Base-by-base conservation (phyloP, 83 land plant genomes). In the Thuja plicata region DNA sequence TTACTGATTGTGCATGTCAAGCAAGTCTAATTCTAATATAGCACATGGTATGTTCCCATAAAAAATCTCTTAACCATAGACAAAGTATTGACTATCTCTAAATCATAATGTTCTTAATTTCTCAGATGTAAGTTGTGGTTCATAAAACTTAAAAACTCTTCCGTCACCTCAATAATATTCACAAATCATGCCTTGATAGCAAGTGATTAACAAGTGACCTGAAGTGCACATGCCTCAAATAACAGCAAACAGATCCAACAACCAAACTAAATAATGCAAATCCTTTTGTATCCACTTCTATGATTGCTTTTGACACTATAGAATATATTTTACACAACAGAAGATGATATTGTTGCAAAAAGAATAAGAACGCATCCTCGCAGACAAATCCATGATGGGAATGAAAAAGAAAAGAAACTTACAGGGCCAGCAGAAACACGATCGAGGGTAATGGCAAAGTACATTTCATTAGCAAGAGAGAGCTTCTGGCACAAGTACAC, bases 371-470 rank as follows among this genome's bases (percentile, higher is more conserved):
- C 10, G 6, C 62, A 52, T 32, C 24, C 38, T 12, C 38, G 16
- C 6, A 52, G 40, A 30, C 37, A 52, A 32, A 32, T 48, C 37
- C 86, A 52, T 84, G 21, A 52, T 52, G 5, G 55, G 10, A 50
- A 52, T 32, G 86, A 52, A 24, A 41, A 87, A 21, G 46, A 54
- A 27, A 12, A 35, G 16, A 54, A 89, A 88, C 95, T 91, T 95
- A 98, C 99, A 41, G 99, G 99, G 41, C 99, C 99, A 92, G 99
- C 99, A 89, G 96, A 90, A 48, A 91, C 95, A 82, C 99, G 96
- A 90, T 98, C 99, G 52, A 98, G 92, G 27, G 96, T 98, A 89
- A 98, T 98, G 83, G 99, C 98, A 86, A 98, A 98, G 93, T 98
- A 98, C 99, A 98, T 98, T 91, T 98, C 99, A 90, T 98, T 98